These are phyloP conservation scores for Rhododendron griersonianum DNA, from an alignment of 148 eudicot genomes.

Conservation along the genomic window DNA sequence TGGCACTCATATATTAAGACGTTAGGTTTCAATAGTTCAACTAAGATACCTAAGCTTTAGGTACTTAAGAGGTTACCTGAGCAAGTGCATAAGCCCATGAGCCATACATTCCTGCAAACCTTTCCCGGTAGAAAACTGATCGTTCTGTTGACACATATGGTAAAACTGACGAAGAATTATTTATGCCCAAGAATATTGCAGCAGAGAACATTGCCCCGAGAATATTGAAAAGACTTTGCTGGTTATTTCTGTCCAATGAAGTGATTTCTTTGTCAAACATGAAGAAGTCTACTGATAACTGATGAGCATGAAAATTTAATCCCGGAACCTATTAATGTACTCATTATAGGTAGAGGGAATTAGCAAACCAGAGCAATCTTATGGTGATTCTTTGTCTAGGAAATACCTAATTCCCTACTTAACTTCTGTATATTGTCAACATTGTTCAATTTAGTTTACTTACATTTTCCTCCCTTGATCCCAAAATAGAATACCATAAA, in stretches of 20 bases:
- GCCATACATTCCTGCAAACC: too few species aligned
- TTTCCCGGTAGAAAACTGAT: too few species aligned
- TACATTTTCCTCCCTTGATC: background rate
- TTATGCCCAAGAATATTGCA: too few species aligned
- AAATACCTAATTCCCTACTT: background rate
- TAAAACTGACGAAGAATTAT: too few species aligned
- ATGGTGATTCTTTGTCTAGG: background rate
- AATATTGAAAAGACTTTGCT: too few species aligned
- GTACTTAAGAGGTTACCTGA: too few species aligned
- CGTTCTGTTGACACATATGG: too few species aligned
- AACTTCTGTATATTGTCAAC: background rate
- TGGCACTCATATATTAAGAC: background rate
- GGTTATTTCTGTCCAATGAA: too few species aligned
- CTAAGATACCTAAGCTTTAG: background rate
- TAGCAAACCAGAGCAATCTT: background rate
- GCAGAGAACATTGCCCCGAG: too few species aligned
- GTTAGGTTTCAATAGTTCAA: background rate
- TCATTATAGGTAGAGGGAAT: background rate
- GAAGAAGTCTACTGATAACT: background rate
- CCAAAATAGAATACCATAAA: conserved; percentile 30
- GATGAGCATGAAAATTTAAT: background rate
- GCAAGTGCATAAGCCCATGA: too few species aligned
- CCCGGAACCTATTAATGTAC: background rate
- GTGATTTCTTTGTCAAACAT: too few species aligned
- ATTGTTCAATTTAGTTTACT: conserved; percentile 18